Base-by-base conservation (phyloP, 495 filamentous ascomycete species). In the Letharia lupina region DNA sequence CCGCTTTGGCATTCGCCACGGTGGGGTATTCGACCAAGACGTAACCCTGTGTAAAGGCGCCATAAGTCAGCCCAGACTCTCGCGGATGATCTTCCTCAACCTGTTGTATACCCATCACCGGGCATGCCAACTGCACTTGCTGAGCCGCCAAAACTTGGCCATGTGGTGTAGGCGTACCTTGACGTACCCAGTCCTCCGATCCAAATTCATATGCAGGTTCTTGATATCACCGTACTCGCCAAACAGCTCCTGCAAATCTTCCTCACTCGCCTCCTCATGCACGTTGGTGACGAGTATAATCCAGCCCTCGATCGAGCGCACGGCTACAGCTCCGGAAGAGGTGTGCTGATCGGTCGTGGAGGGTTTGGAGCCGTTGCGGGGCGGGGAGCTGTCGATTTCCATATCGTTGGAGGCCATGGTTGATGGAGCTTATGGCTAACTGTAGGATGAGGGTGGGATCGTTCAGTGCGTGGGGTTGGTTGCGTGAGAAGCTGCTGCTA, bases 271-370 rank as follows among this genome's bases (percentile, higher is more conserved):
- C 77, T 99, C 95, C 75, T 98, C 95, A 76, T 99, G 94, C 50
- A 98, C 91, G 75, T 98, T 97, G 28, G 93, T 96, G 67, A 88
- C 92, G 65, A 97, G 88, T 69, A 99, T 82, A 77, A 99, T 98
- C 95, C 95, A 99, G 69, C 95, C 95, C 76, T 99, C 95, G 75
- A 99, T 97, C 68, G 91, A 96, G 75, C 95, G 91, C 62, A 99
- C 95, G 18, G 93, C 95, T 9, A 90, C 91, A 39, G 93, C 91
- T 67, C 89, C 89, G 62, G 85, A 79, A 67, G 85, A 81, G 58
- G 93, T 96, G 73, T 88, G 86, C 31, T 83, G 76, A 66, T 87
- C 84, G 66, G 87, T 87, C 72, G 82, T 82, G 69, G 81, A 77
- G 71, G 82, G 80, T 71, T 86, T 86, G 67, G 82, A 67, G 54